These are phyloP conservation scores for Biscutella auriculata DNA, from an alignment of 441 rosid genomes.

Conservation along the genomic window DNA sequence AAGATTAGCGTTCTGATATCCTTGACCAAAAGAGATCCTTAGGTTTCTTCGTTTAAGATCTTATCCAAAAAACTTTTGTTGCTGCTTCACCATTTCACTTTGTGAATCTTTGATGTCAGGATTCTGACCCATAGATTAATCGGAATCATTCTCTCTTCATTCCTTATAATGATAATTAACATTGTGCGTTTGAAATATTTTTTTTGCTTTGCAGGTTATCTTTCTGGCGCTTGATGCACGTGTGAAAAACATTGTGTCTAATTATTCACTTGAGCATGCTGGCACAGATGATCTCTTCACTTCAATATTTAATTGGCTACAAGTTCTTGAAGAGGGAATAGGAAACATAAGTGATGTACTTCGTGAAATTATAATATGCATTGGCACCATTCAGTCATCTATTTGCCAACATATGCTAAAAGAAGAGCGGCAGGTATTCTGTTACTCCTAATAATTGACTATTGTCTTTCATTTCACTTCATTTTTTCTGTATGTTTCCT, in stretches of 20 bases:
- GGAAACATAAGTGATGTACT: slow-evolving; percentile 34
- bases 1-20: no score
- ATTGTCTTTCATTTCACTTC: no score
- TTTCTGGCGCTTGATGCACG: slow-evolving; percentile 85
- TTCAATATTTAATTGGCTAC: slow-evolving; percentile 64
- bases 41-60: background rate
- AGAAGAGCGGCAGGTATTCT: slow-evolving; percentile 87
- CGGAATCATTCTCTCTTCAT: background rate
- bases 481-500: background rate
- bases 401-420: slow-evolving; percentile 91
- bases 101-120: background rate
- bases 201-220: slow-evolving; percentile 59
- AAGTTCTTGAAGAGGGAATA: slow-evolving; percentile 40
- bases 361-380: slow-evolving; percentile 71
- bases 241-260: slow-evolving; percentile 87
- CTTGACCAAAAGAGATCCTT: no score
- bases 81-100: background rate
- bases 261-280: slow-evolving; percentile 86
- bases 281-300: slow-evolving; percentile 73
- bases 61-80: background rate
- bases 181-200: background rate
- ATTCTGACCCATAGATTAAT: background rate
- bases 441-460: background rate
- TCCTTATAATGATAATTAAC: background rate
- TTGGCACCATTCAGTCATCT: slow-evolving; percentile 84